phyloP scores from a whole-genome alignment of 148 eudicot species.

The Fallopia convolvulus region DNA sequence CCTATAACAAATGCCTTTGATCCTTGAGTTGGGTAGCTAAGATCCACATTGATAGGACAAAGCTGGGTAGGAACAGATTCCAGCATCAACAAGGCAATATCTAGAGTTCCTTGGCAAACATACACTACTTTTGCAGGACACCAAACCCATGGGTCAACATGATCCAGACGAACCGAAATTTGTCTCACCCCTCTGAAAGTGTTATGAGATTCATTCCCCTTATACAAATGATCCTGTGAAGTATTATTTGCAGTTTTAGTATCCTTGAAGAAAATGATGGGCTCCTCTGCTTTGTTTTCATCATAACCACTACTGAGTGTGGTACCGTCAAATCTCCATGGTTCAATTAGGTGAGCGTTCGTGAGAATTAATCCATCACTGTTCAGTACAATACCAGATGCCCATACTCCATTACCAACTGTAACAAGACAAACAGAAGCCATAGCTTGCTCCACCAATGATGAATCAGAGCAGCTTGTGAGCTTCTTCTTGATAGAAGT shows the following conservation, averaged over 20 bases:
- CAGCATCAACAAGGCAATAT: constrained; percentile 74
- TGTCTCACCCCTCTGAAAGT: constrained; percentile 23
- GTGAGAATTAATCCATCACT: constrained; percentile 79
- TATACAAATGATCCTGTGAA: constrained; percentile 24
- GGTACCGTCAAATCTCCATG: constrained; percentile 79
- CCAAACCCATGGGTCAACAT: constrained; percentile 72
- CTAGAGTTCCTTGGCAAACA: constrained; percentile 82
- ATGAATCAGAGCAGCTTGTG: constrained; percentile 13
- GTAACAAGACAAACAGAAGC: constrained; percentile 75
- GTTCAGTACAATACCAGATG: constrained; percentile 87
- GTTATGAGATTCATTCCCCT: constrained; percentile 17
- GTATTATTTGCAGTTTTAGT: constrained; percentile 14
- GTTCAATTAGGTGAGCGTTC: constrained; percentile 95
- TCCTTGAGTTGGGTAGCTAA: constrained; percentile 60
- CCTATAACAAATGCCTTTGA: constrained; percentile 81
- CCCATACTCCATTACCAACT: constrained; percentile 78
- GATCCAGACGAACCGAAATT: constrained; percentile 70
- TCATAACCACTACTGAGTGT: constrained; percentile 29
- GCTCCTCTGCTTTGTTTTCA: constrained; percentile 23
- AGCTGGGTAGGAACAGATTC: constrained; percentile 58
- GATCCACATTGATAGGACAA: constrained; percentile 49
- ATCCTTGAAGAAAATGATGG: constrained; percentile 18
- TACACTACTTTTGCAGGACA: constrained; percentile 63
- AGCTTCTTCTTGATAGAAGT: constrained; percentile 19
- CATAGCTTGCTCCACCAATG: constrained; percentile 54